phyloP scores from a whole-genome alignment of 2,329 filamentous ascomycete species.

The Fusarium pilosicola region DNA sequence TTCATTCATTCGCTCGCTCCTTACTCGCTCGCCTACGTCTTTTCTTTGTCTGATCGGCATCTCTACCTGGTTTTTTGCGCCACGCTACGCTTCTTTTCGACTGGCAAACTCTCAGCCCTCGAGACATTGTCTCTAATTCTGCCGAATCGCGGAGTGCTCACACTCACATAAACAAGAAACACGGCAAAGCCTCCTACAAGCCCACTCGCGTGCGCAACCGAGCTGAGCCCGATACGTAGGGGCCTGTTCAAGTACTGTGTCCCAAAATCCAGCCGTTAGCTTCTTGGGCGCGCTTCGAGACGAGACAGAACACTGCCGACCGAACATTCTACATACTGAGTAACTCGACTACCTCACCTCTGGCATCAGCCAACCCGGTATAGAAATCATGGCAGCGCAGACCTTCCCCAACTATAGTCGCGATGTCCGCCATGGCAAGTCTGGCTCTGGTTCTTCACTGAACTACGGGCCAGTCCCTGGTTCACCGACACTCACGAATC shows the following conservation, averaged over 20 bases:
- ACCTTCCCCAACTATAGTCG: constrained; percentile 40
- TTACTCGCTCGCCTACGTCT: constrained; percentile 15
- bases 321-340: background rate
- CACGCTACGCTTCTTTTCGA: constrained; percentile 33
- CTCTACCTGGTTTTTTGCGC: constrained; percentile 31
- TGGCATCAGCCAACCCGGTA: background rate
- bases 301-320: constrained; percentile 5
- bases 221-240: constrained; percentile 20
- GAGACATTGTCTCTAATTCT: constrained; percentile 31
- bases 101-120: constrained; percentile 16
- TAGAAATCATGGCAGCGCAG: constrained; percentile 47
- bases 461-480: constrained; percentile 65
- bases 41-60: constrained; percentile 33
- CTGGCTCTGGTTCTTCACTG: constrained; percentile 41
- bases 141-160: constrained; percentile 27
- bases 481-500: constrained; percentile 90
- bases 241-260: constrained; percentile 21
- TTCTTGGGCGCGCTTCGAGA: constrained; percentile 18
- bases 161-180: constrained; percentile 23
- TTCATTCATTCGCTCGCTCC: constrained; percentile 27
- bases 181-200: constrained; percentile 15
- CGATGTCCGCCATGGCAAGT: constrained; percentile 45
- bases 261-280: constrained; percentile 4
- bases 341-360: background rate
- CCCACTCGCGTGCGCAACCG: constrained; percentile 24